Evolutionary conservation across 768 basidiomycete genomes (phyloP).

Genomic region (Russula ochroleuca): DNA sequence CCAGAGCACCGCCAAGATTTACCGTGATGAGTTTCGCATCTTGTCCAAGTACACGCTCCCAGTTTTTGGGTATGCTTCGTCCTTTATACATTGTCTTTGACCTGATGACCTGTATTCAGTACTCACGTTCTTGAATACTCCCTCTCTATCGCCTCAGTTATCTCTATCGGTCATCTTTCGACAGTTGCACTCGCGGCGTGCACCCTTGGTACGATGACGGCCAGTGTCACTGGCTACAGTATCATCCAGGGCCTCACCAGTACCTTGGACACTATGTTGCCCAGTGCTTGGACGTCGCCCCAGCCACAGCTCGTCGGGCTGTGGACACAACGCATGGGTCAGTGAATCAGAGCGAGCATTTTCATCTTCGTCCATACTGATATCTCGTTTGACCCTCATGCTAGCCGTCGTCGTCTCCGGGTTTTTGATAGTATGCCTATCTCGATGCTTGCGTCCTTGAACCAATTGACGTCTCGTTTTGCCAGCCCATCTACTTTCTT

Average conservation of each 20-base stretch:
- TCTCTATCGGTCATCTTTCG: slow-evolving; percentile 88
- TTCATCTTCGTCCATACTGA: not conserved
- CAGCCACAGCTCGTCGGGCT: slow-evolving; percentile 82
- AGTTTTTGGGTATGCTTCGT: slow-evolving; percentile 52
- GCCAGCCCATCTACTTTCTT: slow-evolving; percentile 52
- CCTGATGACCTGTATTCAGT: slow-evolving; percentile 37
- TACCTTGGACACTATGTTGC: slow-evolving; percentile 89
- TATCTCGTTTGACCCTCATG: not conserved
- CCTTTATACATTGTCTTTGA: not conserved
- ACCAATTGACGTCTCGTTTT: slow-evolving; percentile 4
- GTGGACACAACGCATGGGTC: slow-evolving; percentile 87
- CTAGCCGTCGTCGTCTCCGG: slow-evolving; percentile 59
- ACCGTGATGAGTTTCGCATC: slow-evolving; percentile 57
- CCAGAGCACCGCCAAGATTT: slow-evolving; percentile 33
- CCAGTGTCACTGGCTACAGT: slow-evolving; percentile 63
- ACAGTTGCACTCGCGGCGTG: slow-evolving; percentile 81
- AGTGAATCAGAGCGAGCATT: slow-evolving; percentile 30
- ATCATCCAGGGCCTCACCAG: slow-evolving; percentile 79
- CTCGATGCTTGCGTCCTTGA: not conserved
- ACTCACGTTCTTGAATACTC: slow-evolving; percentile 83
- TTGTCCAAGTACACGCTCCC: slow-evolving; percentile 64
- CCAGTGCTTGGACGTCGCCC: slow-evolving; percentile 89
- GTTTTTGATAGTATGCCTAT: slow-evolving; percentile 52
- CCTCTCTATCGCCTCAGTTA: slow-evolving; percentile 74
- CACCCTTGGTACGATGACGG: slow-evolving; percentile 47